Conservation (phyloP, 768 basidiomycete genomes). For the Macrolepiota albuminosa region DNA sequence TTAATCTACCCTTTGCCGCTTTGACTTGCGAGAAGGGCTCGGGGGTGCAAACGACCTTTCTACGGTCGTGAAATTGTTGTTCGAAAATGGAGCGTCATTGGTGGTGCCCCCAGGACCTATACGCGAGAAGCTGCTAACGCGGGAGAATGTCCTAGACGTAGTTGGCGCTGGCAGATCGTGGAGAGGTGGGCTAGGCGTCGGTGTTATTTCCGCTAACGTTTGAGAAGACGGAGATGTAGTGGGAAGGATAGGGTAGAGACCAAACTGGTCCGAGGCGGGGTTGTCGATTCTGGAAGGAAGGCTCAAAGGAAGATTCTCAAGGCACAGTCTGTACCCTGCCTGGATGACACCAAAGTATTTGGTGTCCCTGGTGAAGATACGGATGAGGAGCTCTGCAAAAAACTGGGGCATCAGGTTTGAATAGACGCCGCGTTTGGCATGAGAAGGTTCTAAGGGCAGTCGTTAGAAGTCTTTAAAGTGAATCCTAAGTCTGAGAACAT, state of each 20-base stretch:
- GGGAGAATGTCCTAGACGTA: conserved; percentile 15
- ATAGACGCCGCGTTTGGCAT: conserved; percentile 26
- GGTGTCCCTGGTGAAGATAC: conserved; percentile 60
- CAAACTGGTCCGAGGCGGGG: not conserved
- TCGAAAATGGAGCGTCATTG: conserved; percentile 11
- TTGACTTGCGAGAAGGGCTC: conserved; percentile 8
- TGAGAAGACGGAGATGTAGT: not conserved
- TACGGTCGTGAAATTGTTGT: conserved; percentile 34
- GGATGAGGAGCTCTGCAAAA: conserved; percentile 69
- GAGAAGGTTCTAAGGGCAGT: conserved; percentile 32
- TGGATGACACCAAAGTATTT: conserved; percentile 60
- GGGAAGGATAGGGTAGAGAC: not conserved
- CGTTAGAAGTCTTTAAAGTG: not conserved
- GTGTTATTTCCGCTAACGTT: not conserved
- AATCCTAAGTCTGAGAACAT: conserved; percentile 12
- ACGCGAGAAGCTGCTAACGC: conserved; percentile 23
- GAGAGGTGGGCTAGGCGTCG: too few species aligned
- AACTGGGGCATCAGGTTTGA: conserved; percentile 44
- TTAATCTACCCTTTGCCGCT: not conserved
- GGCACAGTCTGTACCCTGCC: conserved; percentile 41
- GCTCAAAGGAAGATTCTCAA: not conserved
- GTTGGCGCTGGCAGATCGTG: too few species aligned
- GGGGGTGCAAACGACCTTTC: conserved; percentile 29
- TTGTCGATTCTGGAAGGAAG: not conserved
- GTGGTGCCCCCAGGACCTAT: conserved; percentile 9